Evolutionary conservation across 2,329 filamentous ascomycete species (phyloP).

Genomic region (Parastagonospora nodorum): DNA sequence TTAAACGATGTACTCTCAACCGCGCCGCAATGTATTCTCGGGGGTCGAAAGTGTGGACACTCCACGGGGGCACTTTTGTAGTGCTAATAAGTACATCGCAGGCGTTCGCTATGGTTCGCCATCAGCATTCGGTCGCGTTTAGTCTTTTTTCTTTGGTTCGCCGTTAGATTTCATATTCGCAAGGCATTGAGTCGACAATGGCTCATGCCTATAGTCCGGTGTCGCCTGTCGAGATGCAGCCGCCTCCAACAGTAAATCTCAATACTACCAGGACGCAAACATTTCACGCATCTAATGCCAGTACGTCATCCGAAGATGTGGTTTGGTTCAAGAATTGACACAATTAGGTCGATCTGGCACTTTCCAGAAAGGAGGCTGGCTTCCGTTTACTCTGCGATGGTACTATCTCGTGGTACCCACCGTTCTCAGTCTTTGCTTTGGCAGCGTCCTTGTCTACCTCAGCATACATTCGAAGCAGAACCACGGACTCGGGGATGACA

Average conservation of each 20-base stretch:
- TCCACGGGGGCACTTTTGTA: not conserved
- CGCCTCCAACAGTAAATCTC: not conserved
- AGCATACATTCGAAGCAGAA: conserved; percentile 13
- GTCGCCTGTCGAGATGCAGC: conserved; percentile 3
- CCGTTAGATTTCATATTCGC: not conserved
- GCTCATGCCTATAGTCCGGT: not conserved
- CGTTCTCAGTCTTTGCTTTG: conserved; percentile 5
- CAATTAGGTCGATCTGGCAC: not conserved
- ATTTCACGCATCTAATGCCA: not conserved
- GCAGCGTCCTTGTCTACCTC: conserved; percentile 25
- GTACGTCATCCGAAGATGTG: not conserved
- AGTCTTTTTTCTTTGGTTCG: not conserved
- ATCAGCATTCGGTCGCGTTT: not conserved
- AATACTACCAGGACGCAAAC: not conserved
- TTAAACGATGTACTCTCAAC: not conserved
- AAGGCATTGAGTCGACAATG: not conserved
- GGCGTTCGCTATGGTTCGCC: not conserved
- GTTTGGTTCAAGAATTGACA: not conserved
- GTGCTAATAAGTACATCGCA: not conserved
- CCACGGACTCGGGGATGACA: conserved; percentile 20
- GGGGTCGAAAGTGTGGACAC: not conserved
- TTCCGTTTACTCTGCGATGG: conserved; percentile 20
- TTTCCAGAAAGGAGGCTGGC: conserved; percentile 9
- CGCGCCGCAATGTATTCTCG: conserved; percentile 12
- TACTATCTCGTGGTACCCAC: conserved; percentile 14